Conservation (phyloP, 495 filamentous ascomycete genomes). For the Hypomontagnella monticulosa region DNA sequence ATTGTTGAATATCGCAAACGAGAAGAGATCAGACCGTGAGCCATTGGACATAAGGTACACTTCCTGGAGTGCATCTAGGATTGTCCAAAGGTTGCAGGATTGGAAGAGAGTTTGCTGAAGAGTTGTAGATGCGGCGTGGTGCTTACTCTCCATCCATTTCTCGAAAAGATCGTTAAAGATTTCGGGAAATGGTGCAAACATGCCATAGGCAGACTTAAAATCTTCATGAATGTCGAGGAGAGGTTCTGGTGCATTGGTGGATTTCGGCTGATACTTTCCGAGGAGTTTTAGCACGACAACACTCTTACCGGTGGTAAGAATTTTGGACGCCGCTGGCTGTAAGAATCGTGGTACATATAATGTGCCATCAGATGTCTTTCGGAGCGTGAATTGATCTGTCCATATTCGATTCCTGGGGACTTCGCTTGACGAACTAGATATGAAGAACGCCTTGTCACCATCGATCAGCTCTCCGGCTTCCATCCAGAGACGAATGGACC, state of each 20-base stretch:
- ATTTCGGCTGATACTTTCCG: conserved; percentile 51
- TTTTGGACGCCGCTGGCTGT: conserved; percentile 68
- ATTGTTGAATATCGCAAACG: conserved; percentile 76
- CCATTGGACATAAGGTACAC: conserved; percentile 81
- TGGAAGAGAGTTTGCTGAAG: conserved; percentile 73
- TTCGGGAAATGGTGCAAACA: conserved; percentile 77
- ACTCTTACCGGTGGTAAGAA: conserved; percentile 89
- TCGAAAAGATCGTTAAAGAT: conserved; percentile 75
- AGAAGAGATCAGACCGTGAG: conserved; percentile 67
- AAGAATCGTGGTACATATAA: conserved; percentile 80
- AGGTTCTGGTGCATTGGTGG: conserved; percentile 33
- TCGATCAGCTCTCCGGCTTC: conserved; percentile 75
- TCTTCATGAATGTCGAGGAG: conserved; percentile 66
- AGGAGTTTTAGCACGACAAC: conserved; percentile 80
- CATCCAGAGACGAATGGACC: conserved; percentile 86
- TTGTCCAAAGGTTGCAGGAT: conserved; percentile 71
- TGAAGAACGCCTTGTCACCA: conserved; percentile 75
- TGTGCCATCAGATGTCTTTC: conserved; percentile 60
- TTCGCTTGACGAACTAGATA: conserved; percentile 65
- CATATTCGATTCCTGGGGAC: conserved; percentile 74
- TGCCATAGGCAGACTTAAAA: conserved; percentile 51
- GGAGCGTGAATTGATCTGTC: conserved; percentile 77
- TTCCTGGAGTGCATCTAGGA: conserved; percentile 72
- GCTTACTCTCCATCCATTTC: conserved; percentile 74
- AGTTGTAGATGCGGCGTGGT: conserved; percentile 70